Evolutionary conservation across 2,329 filamentous ascomycete genomes (phyloP), one percentile per base, ranked within the genome.

Genomic region (Stagonosporopsis chrysanthemi): DNA sequence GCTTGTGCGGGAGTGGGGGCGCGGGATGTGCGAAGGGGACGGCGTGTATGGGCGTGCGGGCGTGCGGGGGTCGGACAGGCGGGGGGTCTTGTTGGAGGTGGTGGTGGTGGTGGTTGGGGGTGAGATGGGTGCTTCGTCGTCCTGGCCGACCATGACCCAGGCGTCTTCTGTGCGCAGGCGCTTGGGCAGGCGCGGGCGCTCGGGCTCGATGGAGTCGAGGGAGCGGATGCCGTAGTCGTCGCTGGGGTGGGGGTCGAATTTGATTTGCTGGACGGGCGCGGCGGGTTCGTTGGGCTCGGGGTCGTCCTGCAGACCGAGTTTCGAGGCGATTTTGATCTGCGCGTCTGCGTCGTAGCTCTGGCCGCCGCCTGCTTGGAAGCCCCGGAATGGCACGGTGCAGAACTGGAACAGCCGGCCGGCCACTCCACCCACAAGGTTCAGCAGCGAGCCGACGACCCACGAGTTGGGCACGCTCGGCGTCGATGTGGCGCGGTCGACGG

Each of bases 291-390:
- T 49, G 4, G 62, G 57, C 36, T 48, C 55, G 9, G 49, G 38
- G 29, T 68, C 63, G 40, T 74, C 66, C 11, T 69, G 64, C 5
- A 67, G 54, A 1, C 65, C 65, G 2, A 71, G 56, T 39, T 68
- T 67, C 5, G 63, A 61, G 6, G 64, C 67, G n/a, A 71, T 60
- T 58, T 68, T 63, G 58, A 58, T 56, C 29, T 75, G 66, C 7
- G 63, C 53, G n/a, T 80, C 73, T 64, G 91, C 78, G 6, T 84
- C 79, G 69, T 93, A 96, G 24, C 86, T 87, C 58, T 81, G 82
- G 8, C 93, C 94, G 3, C 90, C 91, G 7, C 93, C 94, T 12
- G 93, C 92, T 60, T 93, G 88, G 74, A 97, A 97, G 0, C 93
- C 93, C 52, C 85, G 84, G 70, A 97, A 96, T 0, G 90, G 86